These are phyloP conservation scores for Stellera chamaejasme DNA, from an alignment of 345 rosid species.

Conservation along the genomic window DNA sequence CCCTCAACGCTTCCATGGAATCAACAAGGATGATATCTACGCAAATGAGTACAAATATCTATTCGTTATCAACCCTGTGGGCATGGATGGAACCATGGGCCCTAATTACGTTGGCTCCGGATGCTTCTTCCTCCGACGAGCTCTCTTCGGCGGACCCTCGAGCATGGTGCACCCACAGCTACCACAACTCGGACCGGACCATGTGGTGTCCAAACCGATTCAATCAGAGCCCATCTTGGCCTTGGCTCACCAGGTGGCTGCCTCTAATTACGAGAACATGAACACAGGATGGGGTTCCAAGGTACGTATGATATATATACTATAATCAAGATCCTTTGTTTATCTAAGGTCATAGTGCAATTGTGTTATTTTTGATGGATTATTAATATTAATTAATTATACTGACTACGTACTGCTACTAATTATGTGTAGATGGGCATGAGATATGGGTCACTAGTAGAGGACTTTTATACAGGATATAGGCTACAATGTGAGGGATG, in stretches of 20 bases:
- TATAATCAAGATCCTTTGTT: neutral
- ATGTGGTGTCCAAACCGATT: too few relatives aligned
- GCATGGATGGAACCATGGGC: conserved; percentile 30
- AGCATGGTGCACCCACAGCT: too few relatives aligned
- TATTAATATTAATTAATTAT: too few relatives aligned
- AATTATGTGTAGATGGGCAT: conserved; percentile 35
- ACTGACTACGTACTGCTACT: neutral
- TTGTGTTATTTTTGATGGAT: too few relatives aligned
- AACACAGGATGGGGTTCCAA: conserved; percentile 38
- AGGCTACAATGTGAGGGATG: conserved; percentile 46
- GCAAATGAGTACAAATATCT: conserved; percentile 17
- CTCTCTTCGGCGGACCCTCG: conserved; percentile 30
- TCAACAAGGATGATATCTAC: conserved; percentile 36
- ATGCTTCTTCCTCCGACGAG: conserved; percentile 35
- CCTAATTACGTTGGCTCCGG: conserved; percentile 34
- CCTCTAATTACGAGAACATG: conserved; percentile 26
- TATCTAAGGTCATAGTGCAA: neutral
- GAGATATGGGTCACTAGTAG: conserved; percentile 48
- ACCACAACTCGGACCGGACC: too few relatives aligned
- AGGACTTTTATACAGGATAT: conserved; percentile 45
- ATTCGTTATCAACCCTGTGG: conserved; percentile 21
- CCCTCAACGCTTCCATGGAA: conserved; percentile 37
- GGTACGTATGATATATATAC: conserved; percentile 15
- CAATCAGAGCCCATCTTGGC: conserved; percentile 2
- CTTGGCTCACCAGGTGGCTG: conserved; percentile 28